phyloP scores from a whole-genome alignment of 257 asterid species.

The Jacaranda mimosifolia region DNA sequence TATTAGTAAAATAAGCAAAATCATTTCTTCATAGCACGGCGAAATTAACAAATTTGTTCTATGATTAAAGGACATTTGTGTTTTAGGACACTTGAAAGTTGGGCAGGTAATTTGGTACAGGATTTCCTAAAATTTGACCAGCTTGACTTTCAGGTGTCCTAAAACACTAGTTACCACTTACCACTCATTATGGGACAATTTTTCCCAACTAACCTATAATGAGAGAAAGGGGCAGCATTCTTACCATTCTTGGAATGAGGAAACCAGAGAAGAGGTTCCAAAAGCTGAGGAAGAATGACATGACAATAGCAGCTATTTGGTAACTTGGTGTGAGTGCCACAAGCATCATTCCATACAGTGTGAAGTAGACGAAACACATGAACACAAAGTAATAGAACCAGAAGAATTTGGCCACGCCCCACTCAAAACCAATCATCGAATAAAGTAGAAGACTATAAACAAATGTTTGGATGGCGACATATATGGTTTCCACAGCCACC shows the following conservation, averaged over 20 bases:
- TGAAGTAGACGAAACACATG: conserved; percentile 54
- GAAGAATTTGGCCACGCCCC: conserved; percentile 58
- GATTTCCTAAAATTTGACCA: too few species aligned
- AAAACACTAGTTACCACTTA: too few species aligned
- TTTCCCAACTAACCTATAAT: background rate
- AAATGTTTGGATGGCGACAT: conserved; percentile 45
- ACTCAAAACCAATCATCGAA: conserved; percentile 47
- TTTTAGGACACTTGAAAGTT: too few species aligned
- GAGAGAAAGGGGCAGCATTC: background rate
- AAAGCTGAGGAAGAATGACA: conserved; percentile 77
- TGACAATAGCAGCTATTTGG: conserved; percentile 69
- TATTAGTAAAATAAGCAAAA: background rate
- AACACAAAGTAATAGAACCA: conserved; percentile 54
- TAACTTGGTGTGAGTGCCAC: conserved; percentile 78
- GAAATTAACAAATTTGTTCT: too few species aligned
- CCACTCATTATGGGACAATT: too few species aligned
- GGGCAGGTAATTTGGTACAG: too few species aligned
- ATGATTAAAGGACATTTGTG: too few species aligned
- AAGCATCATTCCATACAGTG: conserved; percentile 46
- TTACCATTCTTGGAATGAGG: conserved; percentile 75
- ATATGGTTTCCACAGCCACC: conserved; percentile 67
- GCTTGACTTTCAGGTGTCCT: too few species aligned
- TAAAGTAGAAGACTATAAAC: conserved; percentile 46
- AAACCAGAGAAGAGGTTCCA: conserved; percentile 81
- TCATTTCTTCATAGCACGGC: background rate